Percentiles rank a stretch among this genome's conserved stretches.
phyloP scores from a whole-genome alignment of 1,284 basidiomycete species.

The Volvariella volvacea region DNA sequence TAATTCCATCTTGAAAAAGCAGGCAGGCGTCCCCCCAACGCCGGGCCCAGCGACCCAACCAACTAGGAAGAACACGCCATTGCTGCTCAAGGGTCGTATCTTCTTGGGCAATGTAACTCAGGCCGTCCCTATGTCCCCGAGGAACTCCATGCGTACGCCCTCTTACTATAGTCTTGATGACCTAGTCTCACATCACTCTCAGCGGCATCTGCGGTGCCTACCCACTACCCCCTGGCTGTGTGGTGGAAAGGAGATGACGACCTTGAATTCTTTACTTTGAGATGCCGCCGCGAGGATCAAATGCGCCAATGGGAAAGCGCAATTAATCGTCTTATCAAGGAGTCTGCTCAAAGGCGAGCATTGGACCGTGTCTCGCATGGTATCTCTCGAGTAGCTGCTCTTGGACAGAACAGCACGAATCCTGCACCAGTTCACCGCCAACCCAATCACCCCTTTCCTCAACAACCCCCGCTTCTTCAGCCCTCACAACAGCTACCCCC shows the following conservation, averaged over 20 bases:
- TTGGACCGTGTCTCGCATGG: constrained; percentile 47
- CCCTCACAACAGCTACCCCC: constrained; percentile 27
- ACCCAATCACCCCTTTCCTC: not conserved
- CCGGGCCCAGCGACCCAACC: constrained; percentile 44
- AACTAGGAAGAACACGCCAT: constrained; percentile 71
- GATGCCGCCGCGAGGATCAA: constrained; percentile 90
- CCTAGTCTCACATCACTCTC: constrained; percentile 8
- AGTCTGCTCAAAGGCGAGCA: constrained; percentile 55
- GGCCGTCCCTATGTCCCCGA: constrained; percentile 50
- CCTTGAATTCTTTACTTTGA: constrained; percentile 89
- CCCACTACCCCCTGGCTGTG: constrained; percentile 70
- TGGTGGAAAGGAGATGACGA: constrained; percentile 95
- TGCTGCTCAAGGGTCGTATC: constrained; percentile 94
- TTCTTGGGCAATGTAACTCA: constrained; percentile 95
- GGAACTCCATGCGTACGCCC: constrained; percentile 54
- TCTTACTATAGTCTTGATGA: constrained; percentile 8
- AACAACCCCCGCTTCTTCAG: not conserved
- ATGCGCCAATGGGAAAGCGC: constrained; percentile 88
- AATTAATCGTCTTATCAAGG: constrained; percentile 82
- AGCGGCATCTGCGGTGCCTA: constrained; percentile 35
- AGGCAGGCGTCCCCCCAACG: constrained; percentile 35
- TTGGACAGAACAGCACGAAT: constrained; percentile 36
- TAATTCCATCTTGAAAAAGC: constrained; percentile 75
- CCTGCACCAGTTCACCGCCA: constrained; percentile 19
- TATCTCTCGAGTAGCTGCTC: constrained; percentile 25